Conservation (phyloP, 2,329 filamentous ascomycete species). For the Xylaria polymorpha region DNA sequence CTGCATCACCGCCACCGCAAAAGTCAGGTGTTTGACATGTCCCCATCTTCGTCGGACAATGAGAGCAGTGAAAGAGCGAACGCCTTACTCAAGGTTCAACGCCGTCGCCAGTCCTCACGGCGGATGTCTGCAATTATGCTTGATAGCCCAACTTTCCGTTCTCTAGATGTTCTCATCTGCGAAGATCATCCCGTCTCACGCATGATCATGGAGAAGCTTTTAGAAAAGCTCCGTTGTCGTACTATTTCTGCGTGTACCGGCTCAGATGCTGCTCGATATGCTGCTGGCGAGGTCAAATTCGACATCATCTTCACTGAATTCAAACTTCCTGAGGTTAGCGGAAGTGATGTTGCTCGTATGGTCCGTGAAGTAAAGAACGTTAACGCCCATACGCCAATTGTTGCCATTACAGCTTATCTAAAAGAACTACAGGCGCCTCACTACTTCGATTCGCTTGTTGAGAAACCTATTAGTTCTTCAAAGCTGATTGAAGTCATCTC, state of each 20-base stretch:
- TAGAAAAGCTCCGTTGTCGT: conserved; percentile 94
- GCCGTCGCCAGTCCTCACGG: conserved; percentile 93
- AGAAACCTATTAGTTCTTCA: conserved; percentile 93
- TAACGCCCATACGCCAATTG: conserved; percentile 93
- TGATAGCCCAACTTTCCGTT: conserved; percentile 86
- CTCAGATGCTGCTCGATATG: conserved; percentile 90
- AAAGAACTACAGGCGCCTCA: conserved; percentile 96
- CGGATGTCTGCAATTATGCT: conserved; percentile 91
- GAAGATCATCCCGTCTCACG: conserved; percentile 97
- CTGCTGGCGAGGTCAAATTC: conserved; percentile 97
- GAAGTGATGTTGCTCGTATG: conserved; percentile 96
- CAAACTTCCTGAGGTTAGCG: conserved; percentile 93
- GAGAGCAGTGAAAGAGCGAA: conserved; percentile 88
- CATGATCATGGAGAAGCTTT: conserved; percentile 97
- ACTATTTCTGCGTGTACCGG: conserved; percentile 93
- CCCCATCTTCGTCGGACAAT: conserved; percentile 96
- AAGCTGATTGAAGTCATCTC: conserved; percentile 91
- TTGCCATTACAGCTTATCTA: conserved; percentile 96
- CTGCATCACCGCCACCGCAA: conserved; percentile 87
- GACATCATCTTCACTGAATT: conserved; percentile 99
- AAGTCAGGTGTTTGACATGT: conserved; percentile 96
- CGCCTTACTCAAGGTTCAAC: conserved; percentile 88
- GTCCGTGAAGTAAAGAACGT: conserved; percentile 96
- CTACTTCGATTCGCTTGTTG: conserved; percentile 93
- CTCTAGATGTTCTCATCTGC: conserved; percentile 93